A percentile compares a stretch with the other conserved stretches of the same genome.
Evolutionary conservation across 1,284 basidiomycete species (phyloP).

Genomic region (Phylloboletellus chloephorus): DNA sequence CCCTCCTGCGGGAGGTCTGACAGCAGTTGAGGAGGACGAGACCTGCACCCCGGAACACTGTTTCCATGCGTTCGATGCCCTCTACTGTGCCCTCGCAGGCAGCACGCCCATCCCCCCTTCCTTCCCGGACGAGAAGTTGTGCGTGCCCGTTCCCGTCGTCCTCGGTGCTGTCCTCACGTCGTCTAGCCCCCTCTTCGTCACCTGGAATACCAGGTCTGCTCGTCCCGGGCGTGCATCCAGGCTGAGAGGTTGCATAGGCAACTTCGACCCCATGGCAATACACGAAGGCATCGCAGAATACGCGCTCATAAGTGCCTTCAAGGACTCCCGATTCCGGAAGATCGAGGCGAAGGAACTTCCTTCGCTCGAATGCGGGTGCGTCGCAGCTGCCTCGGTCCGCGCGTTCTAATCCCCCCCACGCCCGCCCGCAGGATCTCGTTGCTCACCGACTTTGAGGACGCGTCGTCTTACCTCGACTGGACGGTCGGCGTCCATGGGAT

Average conservation of each 20-base stretch:
- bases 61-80: slow-evolving; percentile 72
- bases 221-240: slow-evolving; percentile 55
- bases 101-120: slow-evolving; percentile 48
- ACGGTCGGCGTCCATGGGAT: slow-evolving; percentile 89
- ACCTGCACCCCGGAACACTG: slow-evolving; percentile 68
- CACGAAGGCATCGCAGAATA: slow-evolving; percentile 82
- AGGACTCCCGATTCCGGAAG: slow-evolving; percentile 63
- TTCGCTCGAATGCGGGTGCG: slow-evolving; percentile 81
- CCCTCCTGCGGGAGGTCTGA: slow-evolving; percentile 35
- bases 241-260: slow-evolving; percentile 93
- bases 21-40: slow-evolving; percentile 34
- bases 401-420: not conserved
- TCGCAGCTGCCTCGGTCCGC: slow-evolving; percentile 12
- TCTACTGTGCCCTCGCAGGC: slow-evolving; percentile 65
- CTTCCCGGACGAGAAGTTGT: slow-evolving; percentile 72
- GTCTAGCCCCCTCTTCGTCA: slow-evolving; percentile 88
- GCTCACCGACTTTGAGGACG: slow-evolving; percentile 89
- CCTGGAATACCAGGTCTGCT: slow-evolving; percentile 79
- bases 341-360: slow-evolving; percentile 76
- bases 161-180: no score
- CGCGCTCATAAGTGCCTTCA: slow-evolving; percentile 80
- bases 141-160: slow-evolving; percentile 34
- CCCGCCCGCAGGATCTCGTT: slow-evolving; percentile 64
- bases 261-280: slow-evolving; percentile 77
- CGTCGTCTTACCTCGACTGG: slow-evolving; percentile 86